These are phyloP conservation scores for Cardamine chenopodiifolia DNA, from an alignment of 345 rosid genomes.

Conservation along the genomic window DNA sequence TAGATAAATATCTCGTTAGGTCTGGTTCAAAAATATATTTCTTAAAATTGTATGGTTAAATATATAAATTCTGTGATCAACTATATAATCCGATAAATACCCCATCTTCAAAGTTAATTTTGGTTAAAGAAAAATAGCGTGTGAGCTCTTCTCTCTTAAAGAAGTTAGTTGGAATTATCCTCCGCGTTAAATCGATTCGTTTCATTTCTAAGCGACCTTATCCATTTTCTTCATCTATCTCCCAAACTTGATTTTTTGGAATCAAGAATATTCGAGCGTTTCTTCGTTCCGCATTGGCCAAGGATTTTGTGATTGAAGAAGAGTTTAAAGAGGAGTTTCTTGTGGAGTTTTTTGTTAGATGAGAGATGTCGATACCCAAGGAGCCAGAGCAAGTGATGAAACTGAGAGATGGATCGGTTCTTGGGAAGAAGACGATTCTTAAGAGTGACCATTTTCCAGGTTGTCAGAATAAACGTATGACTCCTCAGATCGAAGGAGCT, in stretches of 20 bases:
- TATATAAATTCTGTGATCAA: not conserved
- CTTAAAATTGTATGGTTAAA: not conserved
- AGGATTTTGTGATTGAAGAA: slow-evolving; percentile 25
- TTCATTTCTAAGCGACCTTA: slow-evolving; percentile 31
- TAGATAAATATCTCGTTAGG: not conserved
- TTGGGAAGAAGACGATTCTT: slow-evolving; percentile 95
- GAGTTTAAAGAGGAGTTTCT: slow-evolving; percentile 24
- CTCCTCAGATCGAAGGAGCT: slow-evolving; percentile 95
- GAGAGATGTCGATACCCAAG: slow-evolving; percentile 73
- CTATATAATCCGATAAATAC: not conserved
- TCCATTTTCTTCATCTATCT: slow-evolving; percentile 6
- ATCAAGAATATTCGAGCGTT: slow-evolving; percentile 34
- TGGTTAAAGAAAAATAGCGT: slow-evolving; percentile 22
- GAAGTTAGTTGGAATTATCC: slow-evolving; percentile 12
- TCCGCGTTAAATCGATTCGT: slow-evolving; percentile 28
- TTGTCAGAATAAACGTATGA: slow-evolving; percentile 91
- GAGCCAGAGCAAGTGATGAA: slow-evolving; percentile 94
- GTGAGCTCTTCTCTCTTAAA: slow-evolving; percentile 27
- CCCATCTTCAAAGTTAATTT: not conserved
- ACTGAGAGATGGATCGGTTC: slow-evolving; percentile 89
- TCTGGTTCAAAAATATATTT: not conserved
- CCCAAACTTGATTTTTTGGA: slow-evolving; percentile 14
- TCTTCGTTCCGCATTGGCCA: slow-evolving; percentile 30
- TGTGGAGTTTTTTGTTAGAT: slow-evolving; percentile 8
- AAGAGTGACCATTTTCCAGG: slow-evolving; percentile 99